Percentiles rank a stretch among this genome's conserved stretches.
Evolutionary conservation across 441 rosid genomes (phyloP).

Genomic region (Jatropha multifida): DNA sequence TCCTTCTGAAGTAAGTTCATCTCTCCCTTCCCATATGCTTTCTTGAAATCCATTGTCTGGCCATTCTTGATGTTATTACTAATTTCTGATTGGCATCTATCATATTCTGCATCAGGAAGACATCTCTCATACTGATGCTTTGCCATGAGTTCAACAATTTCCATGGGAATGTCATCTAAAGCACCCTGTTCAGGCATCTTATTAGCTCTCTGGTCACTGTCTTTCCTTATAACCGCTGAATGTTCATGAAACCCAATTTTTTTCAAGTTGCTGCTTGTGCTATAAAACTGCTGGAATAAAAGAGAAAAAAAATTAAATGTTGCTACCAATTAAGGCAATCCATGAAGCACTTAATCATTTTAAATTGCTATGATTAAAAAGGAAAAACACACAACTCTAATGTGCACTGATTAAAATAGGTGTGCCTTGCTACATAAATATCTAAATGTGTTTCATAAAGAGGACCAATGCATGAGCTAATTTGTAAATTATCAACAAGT

Average conservation of each 20-base stretch:
- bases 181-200: slow-evolving; percentile 50
- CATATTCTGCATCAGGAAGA: slow-evolving; percentile 68
- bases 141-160: slow-evolving; percentile 95
- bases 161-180: slow-evolving; percentile 89
- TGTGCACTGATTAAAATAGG: neutral
- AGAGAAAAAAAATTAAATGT: slow-evolving; percentile 16
- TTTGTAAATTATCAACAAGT: neutral
- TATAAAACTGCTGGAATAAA: slow-evolving; percentile 49
- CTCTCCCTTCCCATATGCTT: slow-evolving; percentile 38
- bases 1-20: slow-evolving; percentile 42
- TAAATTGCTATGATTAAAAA: neutral
- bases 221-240: slow-evolving; percentile 35
- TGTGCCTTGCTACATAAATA: neutral
- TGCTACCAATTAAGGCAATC: slow-evolving; percentile 9
- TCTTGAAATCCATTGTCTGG: slow-evolving; percentile 47
- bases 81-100: slow-evolving; percentile 38
- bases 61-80: slow-evolving; percentile 28
- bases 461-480: neutral
- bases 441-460: neutral
- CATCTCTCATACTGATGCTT: slow-evolving; percentile 91
- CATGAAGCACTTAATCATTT: slow-evolving; percentile 1
- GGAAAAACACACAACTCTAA: neutral
- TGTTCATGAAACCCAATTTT: slow-evolving; percentile 35
- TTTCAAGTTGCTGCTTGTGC: slow-evolving; percentile 45
- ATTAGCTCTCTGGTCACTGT: slow-evolving; percentile 38